Evolutionary conservation across 345 rosid species (phyloP), one percentile per base, ranked within the genome.

Genomic region (Boechera divaricarpa): DNA sequence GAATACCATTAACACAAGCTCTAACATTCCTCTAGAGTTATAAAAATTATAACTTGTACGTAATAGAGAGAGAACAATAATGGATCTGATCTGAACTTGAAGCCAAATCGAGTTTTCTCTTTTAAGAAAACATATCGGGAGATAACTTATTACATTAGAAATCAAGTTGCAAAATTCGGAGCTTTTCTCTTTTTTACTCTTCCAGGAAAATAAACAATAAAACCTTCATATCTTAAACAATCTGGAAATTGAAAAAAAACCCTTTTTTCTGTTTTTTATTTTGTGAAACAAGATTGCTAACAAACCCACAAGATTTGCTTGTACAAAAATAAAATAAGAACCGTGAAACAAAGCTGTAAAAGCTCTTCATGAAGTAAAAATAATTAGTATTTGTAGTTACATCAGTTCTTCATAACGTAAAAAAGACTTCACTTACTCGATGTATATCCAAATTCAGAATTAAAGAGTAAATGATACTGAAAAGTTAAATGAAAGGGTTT

Each of bases 1-100:
- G 72, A 71, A 12, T 71, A 71, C 81, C 77, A 77, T 38, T 65
- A 53, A 71, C 52, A 28, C 78, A 49, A 70, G 57, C 62, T 61
- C 63, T 42, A 28, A 77, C 77, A 68, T 65, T 74, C 64, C 29
- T 49, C 58, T 49, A 81, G 12, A 15, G 33, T 26, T n/a, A 53
- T 32, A 39, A 39, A 52, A 12, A 45, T 6, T 29, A 31, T 49
- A 52, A 59, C 12, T 54, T 51, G 56, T n/a, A 76, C 67, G 21
- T 28, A 33, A 69, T 11, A 24, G 8, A 53, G 12, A 42, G 21
- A 47, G 13, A 41, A 35, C 36, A 35, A 15, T 24, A 8, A 41
- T 51, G 45, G 36, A 12, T 59, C 26, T 76, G 62, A 67, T 68
- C 63, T 51, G 58, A 77, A 77, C 70, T 62, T 47, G 59, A 77